Evolutionary conservation across 768 basidiomycete genomes (phyloP), one percentile per base, ranked within the genome.

Genomic region (Termitomyces sp.): DNA sequence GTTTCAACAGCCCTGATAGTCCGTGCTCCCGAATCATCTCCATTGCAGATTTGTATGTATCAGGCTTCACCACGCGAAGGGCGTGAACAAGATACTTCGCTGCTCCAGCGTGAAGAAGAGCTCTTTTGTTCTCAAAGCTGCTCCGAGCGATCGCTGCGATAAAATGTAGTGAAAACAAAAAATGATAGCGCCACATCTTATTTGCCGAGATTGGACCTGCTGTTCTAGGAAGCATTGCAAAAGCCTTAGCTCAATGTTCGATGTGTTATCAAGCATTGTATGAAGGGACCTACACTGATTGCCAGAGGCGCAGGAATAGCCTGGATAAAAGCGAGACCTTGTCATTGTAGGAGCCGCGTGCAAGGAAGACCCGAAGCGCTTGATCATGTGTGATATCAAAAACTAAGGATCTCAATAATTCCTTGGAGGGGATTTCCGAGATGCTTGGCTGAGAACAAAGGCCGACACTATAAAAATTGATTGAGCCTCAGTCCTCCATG

Each of bases 311-410:
- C 2, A 46, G 14, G 5, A 66, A 47, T 2, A 66, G 45, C 12
- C 31, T 43, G 3, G 60, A 64, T 29, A 64, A 49, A 12, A 66
- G 51, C 4, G 15, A 51, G n/a, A 62, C 49, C 31, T 60, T 64
- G 25, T 56, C 46, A 36, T 32, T 48, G 32, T 64, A 59, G 37
- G 60, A 49, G 29, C 43, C 59, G 34, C 55, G 54, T 2, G 52
- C 20, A 34, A 66, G 62, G 50, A 62, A 68, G 15, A 66, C 60
- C 5, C 65, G 60, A n/a, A 64, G 25, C 4, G 63, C 59, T 34
- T 68, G 67, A 47, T 63, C 58, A 56, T 66, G 46, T 5, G 65
- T 68, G 17, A 64, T 56, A 40, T 64, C 32, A 11, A 61, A 60
- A 17, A 47, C 57, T 20, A 67, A 36, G 2, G 49, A 60, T 17